Conservation (phyloP, 345 rosid species). For the Salix viminalis region DNA sequence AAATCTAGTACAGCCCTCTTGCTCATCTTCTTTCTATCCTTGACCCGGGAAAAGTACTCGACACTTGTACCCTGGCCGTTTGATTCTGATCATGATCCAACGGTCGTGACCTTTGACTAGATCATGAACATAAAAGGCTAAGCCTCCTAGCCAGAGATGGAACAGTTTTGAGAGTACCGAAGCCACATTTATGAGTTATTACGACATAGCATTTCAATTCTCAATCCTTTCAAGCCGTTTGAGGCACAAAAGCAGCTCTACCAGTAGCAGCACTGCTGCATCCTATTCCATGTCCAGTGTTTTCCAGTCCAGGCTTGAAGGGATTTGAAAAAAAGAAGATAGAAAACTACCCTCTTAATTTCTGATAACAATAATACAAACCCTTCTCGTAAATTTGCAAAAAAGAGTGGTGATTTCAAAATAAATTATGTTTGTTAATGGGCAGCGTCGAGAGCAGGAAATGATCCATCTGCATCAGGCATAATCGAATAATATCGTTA, state of each 20-base stretch:
- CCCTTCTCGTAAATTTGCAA: no score
- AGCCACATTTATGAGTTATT: not conserved
- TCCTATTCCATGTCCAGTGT: not conserved
- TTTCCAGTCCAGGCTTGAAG: not conserved
- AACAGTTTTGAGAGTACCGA: not conserved
- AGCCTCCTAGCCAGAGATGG: not conserved
- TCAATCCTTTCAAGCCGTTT: not conserved
- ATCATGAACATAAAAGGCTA: not conserved
- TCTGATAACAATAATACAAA: no score
- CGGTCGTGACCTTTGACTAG: not conserved
- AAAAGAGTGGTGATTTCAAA: no score
- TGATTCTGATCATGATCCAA: constrained; percentile 3
- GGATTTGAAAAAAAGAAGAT: no score
- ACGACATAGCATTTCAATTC: no score
- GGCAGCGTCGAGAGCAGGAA: not conserved
- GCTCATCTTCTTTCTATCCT: no score
- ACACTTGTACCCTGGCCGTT: not conserved
- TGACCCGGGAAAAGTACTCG: no score
- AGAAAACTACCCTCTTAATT: no score
- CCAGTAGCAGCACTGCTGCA: not conserved
- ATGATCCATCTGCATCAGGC: constrained; percentile 30
- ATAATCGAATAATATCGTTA: constrained; percentile 38
- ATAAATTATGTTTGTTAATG: no score
- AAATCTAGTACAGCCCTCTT: no score
- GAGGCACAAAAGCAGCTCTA: not conserved